Evolutionary conservation across 148 eudicot species (phyloP).

Genomic region (Nyssa sinensis): DNA sequence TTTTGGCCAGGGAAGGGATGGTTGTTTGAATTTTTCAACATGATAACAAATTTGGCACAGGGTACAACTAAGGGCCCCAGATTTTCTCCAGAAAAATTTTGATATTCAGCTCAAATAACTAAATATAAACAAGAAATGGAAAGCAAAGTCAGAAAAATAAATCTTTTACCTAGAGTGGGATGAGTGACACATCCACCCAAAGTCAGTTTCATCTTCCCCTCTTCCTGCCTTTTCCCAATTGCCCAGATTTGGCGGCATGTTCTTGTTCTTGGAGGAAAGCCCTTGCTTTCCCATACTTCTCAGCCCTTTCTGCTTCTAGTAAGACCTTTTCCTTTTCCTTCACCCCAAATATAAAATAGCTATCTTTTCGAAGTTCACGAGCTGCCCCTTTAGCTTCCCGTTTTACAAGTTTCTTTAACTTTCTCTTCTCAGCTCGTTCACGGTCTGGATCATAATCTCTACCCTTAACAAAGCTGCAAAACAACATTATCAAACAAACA

Average conservation of each 20-base stretch:
- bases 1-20: too few relatives aligned
- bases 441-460: conserved; percentile 97
- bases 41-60: too few relatives aligned
- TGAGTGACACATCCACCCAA: not conserved
- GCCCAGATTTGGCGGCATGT: conserved; percentile 89
- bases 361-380: conserved; percentile 84
- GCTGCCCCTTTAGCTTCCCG: conserved; percentile 69
- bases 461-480: conserved; percentile 75
- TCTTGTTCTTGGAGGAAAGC: conserved; percentile 98
- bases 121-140: not conserved
- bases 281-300: conserved; percentile 58
- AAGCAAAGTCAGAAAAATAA: not conserved
- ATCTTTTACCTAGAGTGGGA: not conserved
- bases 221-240: conserved; percentile 75
- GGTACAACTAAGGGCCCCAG: too few relatives aligned
- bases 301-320: conserved; percentile 68
- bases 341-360: conserved; percentile 61
- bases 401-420: conserved; percentile 46
- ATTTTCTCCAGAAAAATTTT: not conserved
- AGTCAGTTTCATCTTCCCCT: conserved; percentile 39
- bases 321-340: conserved; percentile 59
- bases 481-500: conserved; percentile 3
- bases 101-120: not conserved
- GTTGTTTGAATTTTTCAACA: too few relatives aligned
- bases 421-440: conserved; percentile 61